phyloP scores from a whole-genome alignment of 306 rosid genomes.

The Cucumis sativus region Cucumber_9930_V3 NC_026657.2:31180501-31181000 shows the following conservation, averaged over 20 bases:
- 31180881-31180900: not conserved
- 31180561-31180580: not conserved
- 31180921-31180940: not conserved
- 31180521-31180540: constrained; percentile 34
- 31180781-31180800: not conserved
- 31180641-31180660: not conserved
- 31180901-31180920: not conserved
- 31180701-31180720: not conserved
- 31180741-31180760: not conserved
- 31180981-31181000: too few relatives aligned
- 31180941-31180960: not conserved
- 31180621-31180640: not conserved
- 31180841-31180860: not conserved
- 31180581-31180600: not conserved
- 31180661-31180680: not conserved
- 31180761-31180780: not conserved
- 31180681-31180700: not conserved
- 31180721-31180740: not conserved
- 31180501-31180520: constrained; percentile 33
- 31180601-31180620: not conserved
- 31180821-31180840: not conserved
- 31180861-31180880: not conserved
- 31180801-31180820: not conserved
- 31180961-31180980: too few relatives aligned
- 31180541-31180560: constrained; percentile 3